Evolutionary conservation across 75 land plant genomes (phyloP), one percentile per base, ranked within the genome.

Genomic region (Selaginella tamariscina): DNA sequence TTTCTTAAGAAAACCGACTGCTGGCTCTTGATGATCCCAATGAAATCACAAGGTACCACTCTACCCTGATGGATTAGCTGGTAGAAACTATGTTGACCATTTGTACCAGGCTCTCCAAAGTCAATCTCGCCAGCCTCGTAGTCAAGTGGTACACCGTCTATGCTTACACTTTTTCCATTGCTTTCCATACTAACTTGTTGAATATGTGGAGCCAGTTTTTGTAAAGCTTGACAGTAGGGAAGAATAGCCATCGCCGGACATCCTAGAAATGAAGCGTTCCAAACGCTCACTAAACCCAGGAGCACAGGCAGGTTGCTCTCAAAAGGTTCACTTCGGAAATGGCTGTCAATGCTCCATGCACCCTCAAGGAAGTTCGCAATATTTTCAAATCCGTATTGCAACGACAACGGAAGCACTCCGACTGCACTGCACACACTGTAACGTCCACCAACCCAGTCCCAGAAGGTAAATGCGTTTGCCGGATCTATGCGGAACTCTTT

Each of bases 191-290:
- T 59, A 75, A 68, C 98, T 81, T 94, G 99, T 57, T 95, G 99
- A 55, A 95, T 95, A 54, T 95, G 99, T 0, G 99, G 96, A 33
- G 99, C 99, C 75, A 95, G 80, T 63, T 95, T 95, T 77, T 90
- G 92, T 21, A 95, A 72, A 24, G 99, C 96, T 65, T 95, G 99
- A 27, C 80, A 80, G 59, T 95, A 95, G 2, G 99, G 97, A 32
- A 95, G 72, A 28, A 95, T 95, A 11, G 99, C 99, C 98, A 91
- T 76, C 27, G 99, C 97, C 21, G 99, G 87, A 80, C 79, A 82
- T 2, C 89, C 89, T 32, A 95, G 83, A 76, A 95, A 90, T 11
- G 99, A 80, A 27, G 84, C 97, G 78, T 95, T 95, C 99, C 99
- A 95, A 39, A 95, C 77, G 60, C 99, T 91, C 69, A 95, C 26